Evolutionary conservation across 2,329 filamentous ascomycete genomes (phyloP).

Genomic region (Neofusicoccum sp.): DNA sequence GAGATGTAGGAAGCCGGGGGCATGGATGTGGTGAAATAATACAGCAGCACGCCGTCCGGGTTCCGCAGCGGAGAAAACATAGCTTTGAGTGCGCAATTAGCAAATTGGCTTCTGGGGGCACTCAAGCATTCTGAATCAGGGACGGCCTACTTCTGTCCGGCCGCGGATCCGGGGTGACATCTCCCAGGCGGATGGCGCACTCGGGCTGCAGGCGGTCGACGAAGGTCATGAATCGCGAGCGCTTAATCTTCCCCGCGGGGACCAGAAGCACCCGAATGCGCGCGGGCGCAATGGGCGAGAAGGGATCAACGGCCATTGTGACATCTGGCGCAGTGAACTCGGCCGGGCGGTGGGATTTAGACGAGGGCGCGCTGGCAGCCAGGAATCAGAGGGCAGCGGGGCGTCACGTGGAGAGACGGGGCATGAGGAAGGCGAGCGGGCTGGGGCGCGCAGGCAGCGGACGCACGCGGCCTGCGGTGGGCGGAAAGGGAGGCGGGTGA

Average conservation of each 20-base stretch:
- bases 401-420: constrained; percentile 21
- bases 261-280: constrained; percentile 84
- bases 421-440: not conserved
- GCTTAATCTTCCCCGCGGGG: constrained; percentile 81
- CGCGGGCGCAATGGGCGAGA: constrained; percentile 87
- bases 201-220: constrained; percentile 74
- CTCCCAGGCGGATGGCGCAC: constrained; percentile 78
- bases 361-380: constrained; percentile 10
- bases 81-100: constrained; percentile 53
- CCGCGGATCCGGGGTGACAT: constrained; percentile 80
- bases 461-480: not conserved
- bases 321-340: constrained; percentile 39
- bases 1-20: constrained; percentile 77
- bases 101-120: constrained; percentile 19
- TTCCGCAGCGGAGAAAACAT: constrained; percentile 93
- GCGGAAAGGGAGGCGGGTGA: not conserved
- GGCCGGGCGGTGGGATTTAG: not conserved
- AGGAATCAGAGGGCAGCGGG: constrained; percentile 17
- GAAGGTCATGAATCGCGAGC: constrained; percentile 75
- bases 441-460: not conserved
- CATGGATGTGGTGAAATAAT: constrained; percentile 78
- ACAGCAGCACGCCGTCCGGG: constrained; percentile 80
- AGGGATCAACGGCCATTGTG: constrained; percentile 83
- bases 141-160: constrained; percentile 74
- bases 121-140: constrained; percentile 1